Evolutionary conservation across 2,329 filamentous ascomycete genomes (phyloP), one percentile per base, ranked within the genome.

Genomic region (Leptographium wingfieldii): DNA sequence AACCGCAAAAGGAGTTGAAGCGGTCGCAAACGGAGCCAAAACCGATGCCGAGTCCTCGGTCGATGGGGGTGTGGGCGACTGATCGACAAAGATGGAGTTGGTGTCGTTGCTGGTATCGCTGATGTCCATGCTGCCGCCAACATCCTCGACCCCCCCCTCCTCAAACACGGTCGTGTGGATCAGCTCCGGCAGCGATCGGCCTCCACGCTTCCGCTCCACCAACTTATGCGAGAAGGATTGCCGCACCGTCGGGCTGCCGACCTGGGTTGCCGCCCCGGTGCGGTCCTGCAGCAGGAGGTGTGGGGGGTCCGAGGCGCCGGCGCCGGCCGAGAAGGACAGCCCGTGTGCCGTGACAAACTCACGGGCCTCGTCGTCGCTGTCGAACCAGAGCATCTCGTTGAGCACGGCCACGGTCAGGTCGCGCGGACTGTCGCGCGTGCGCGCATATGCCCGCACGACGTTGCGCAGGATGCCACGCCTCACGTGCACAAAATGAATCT

Each of bases 281-380:
- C 73, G 75, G 58, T 76, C 73, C 22, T 81, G 68, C 12, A 79
- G 68, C 11, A 79, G 68, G 6, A 81, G 67, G 57, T 77, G 75
- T 62, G 60, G 70, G 66, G 62, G 70, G 59, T 63, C 70, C n/a
- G 14, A 27, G 38, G 1, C n/a, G 65, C 62, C 70, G 60, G 77
- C 64, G 65, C 71, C 62, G 52, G 43, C 5, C 7, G 43, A 46
- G 7, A 85, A 84, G 27, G 75, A 71, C 35, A 86, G 72, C 10
- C 76, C 76, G 60, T 84, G 80, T n/a, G 77, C 71, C 65, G 81
- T 77, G 0, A 82, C 83, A 69, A 90, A 85, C 1, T 79, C 75
- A 19, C 87, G 76, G 10, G 88, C 85, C 61, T 90, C 83, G 38
- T 80, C 72, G 60, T 86, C 78, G 0, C 80, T 82, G 63, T 90